A percentile compares a stretch with the other conserved stretches of the same genome.
Conservation (phyloP, 2,329 filamentous ascomycete species). For the Curvularia spicifera region DNA sequence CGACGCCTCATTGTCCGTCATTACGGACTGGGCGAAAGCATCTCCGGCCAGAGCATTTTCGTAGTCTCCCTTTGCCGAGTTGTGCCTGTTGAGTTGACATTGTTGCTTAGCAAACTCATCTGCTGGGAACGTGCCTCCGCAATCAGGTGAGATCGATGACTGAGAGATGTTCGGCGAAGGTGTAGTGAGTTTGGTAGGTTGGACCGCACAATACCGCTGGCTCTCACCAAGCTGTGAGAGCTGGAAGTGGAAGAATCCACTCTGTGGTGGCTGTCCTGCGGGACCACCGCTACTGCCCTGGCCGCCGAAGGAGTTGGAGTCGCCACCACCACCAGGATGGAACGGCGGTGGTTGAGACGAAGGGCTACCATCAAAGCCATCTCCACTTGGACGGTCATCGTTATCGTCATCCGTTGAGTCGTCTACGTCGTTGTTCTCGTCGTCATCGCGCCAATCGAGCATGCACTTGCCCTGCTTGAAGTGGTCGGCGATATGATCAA, state of each 20-base stretch:
- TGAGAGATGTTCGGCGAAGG: conserved; percentile 20
- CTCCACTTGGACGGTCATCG: conserved; percentile 36
- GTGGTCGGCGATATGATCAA: conserved; percentile 49
- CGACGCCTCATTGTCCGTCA: not conserved
- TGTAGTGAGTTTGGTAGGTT: conserved; percentile 19
- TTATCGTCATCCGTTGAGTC: conserved; percentile 38
- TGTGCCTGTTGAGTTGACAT: conserved; percentile 20
- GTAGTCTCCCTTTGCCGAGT: conserved; percentile 32
- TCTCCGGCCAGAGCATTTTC: conserved; percentile 41
- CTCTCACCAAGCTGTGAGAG: conserved; percentile 31
- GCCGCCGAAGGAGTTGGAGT: conserved; percentile 28
- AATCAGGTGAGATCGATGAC: conserved; percentile 10
- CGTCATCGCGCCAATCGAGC: conserved; percentile 47
- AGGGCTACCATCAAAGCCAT: conserved; percentile 33
- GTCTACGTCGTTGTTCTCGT: conserved; percentile 30
- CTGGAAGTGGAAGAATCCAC: conserved; percentile 45
- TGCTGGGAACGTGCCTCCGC: not conserved
- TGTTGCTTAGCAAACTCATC: conserved; percentile 5
- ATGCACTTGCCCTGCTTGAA: conserved; percentile 50
- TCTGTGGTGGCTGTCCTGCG: conserved; percentile 21
- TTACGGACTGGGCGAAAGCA: conserved; percentile 38
- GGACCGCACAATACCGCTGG: conserved; percentile 19
- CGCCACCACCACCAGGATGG: conserved; percentile 27
- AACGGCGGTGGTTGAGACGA: conserved; percentile 30
- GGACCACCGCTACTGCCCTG: conserved; percentile 23